Conservation (phyloP, 306 rosid species). For the Senna siamea region DNA sequence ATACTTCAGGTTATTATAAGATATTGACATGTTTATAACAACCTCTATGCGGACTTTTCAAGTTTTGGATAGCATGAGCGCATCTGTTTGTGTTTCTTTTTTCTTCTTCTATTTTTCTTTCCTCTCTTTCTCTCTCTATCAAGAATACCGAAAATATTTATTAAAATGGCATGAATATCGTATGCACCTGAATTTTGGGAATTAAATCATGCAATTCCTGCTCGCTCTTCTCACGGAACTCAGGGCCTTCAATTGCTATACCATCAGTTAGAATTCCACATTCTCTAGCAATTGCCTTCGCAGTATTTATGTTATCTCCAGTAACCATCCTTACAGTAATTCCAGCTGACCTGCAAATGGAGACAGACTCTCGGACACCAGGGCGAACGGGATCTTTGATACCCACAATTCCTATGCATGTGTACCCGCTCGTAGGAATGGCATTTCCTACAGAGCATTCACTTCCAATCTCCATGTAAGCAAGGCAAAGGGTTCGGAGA, state of each 20-base stretch:
- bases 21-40: slow-evolving; percentile 21
- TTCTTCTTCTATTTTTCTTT: neutral
- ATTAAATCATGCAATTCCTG: slow-evolving; percentile 66
- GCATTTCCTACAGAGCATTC: slow-evolving; percentile 58
- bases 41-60: slow-evolving; percentile 19
- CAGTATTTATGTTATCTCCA: slow-evolving; percentile 95
- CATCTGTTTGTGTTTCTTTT: neutral
- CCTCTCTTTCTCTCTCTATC: neutral
- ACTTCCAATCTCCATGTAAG: slow-evolving; percentile 68
- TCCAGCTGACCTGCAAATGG: slow-evolving; percentile 93
- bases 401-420: slow-evolving; percentile 93
- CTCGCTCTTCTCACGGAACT: slow-evolving; percentile 77
- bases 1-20: slow-evolving; percentile 19
- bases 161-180: slow-evolving; percentile 28
- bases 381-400: slow-evolving; percentile 98
- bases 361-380: slow-evolving; percentile 93
- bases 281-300: slow-evolving; percentile 97
- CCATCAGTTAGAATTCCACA: slow-evolving; percentile 95
- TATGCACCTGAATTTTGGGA: slow-evolving; percentile 82
- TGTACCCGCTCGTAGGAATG: slow-evolving; percentile 68
- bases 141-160: slow-evolving; percentile 30
- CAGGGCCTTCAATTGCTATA: slow-evolving; percentile 95
- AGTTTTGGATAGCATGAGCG: slow-evolving; percentile 9
- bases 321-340: slow-evolving; percentile 94
- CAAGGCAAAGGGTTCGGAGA: slow-evolving; percentile 94